Evolutionary conservation across 2,329 filamentous ascomycete species (phyloP).

Genomic region (Xenoacremonium recifei): DNA sequence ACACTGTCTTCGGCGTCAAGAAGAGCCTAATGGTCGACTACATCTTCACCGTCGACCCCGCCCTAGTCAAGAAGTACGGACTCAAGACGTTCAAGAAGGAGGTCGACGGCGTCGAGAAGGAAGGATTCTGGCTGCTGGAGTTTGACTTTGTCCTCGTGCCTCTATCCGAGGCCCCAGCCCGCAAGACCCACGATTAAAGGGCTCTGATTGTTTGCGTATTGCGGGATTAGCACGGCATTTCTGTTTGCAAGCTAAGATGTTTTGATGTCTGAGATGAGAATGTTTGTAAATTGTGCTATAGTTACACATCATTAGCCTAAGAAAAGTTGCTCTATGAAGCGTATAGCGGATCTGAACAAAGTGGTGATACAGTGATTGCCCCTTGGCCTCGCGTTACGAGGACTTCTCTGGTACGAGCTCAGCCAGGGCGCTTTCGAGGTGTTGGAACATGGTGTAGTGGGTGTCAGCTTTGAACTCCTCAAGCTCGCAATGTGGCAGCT

Average conservation of each 20-base stretch:
- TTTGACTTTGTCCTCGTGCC: slow-evolving; percentile 2
- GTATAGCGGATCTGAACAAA: too few relatives aligned
- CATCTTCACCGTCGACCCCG: slow-evolving; percentile 2
- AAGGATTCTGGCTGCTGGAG: slow-evolving; percentile 4
- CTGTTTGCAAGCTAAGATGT: too few relatives aligned
- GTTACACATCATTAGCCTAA: too few relatives aligned
- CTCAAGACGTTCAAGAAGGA: slow-evolving; percentile 2
- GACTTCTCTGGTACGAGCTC: slow-evolving; percentile 8
- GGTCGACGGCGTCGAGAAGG: slow-evolving; percentile 2
- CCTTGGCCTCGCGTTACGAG: too few relatives aligned
- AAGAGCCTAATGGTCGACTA: neutral
- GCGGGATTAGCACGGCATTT: too few relatives aligned
- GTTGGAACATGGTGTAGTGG: slow-evolving; percentile 29
- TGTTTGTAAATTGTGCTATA: too few relatives aligned
- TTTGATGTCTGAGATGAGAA: too few relatives aligned
- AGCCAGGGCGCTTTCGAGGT: slow-evolving; percentile 16
- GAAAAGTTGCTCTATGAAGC: too few relatives aligned
- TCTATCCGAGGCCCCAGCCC: neutral
- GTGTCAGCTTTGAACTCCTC: slow-evolving; percentile 32
- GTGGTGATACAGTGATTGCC: too few relatives aligned
- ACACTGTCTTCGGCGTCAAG: neutral
- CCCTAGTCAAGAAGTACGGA: slow-evolving; percentile 1
- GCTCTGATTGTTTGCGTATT: too few relatives aligned
- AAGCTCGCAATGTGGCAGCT: slow-evolving; percentile 31
- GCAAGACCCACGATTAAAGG: slow-evolving; percentile 4